Conservation (phyloP, 2,329 filamentous ascomycete genomes). For the Apiospora pterosperma region DNA sequence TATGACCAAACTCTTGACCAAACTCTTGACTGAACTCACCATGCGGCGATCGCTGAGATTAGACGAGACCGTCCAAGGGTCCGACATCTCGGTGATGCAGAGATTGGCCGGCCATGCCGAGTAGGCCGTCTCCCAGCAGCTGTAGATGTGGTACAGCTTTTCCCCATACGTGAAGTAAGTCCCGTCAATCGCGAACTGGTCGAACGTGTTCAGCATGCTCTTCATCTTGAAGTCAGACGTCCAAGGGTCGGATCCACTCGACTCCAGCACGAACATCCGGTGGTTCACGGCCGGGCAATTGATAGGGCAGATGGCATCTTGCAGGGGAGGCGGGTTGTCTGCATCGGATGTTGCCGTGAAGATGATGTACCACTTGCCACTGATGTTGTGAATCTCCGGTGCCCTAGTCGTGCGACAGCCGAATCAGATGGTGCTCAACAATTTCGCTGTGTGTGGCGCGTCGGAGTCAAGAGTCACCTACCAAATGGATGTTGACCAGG, state of each 20-base stretch:
- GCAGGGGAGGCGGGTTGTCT: constrained; percentile 29
- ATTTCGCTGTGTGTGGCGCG: background rate
- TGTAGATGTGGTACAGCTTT: constrained; percentile 32
- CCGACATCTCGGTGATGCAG: constrained; percentile 32
- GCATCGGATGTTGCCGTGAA: constrained; percentile 31
- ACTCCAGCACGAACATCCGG: constrained; percentile 32
- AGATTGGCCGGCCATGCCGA: constrained; percentile 33
- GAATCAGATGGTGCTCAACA: too few species aligned
- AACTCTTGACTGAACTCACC: background rate
- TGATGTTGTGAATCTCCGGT: constrained; percentile 32
- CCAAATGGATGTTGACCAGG: constrained; percentile 34
- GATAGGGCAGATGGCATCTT: constrained; percentile 30
- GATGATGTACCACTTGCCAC: constrained; percentile 28
- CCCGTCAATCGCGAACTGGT: constrained; percentile 33
- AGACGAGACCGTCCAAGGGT: constrained; percentile 30
- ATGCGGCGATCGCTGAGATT: constrained; percentile 28
- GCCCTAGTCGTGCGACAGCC: constrained; percentile 12
- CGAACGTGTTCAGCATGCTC: constrained; percentile 30
- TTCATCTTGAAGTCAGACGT: constrained; percentile 27
- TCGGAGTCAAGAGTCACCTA: background rate
- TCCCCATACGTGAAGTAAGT: constrained; percentile 29
- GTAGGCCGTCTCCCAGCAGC: constrained; percentile 31
- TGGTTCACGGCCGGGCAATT: constrained; percentile 34
- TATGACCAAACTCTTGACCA: too few species aligned
- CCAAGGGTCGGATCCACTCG: constrained; percentile 29